Percentiles rank a stretch among this genome's conserved stretches.
Conservation (phyloP, 805 yeast genomes). For the Nakazawaea anatomiae region DNA sequence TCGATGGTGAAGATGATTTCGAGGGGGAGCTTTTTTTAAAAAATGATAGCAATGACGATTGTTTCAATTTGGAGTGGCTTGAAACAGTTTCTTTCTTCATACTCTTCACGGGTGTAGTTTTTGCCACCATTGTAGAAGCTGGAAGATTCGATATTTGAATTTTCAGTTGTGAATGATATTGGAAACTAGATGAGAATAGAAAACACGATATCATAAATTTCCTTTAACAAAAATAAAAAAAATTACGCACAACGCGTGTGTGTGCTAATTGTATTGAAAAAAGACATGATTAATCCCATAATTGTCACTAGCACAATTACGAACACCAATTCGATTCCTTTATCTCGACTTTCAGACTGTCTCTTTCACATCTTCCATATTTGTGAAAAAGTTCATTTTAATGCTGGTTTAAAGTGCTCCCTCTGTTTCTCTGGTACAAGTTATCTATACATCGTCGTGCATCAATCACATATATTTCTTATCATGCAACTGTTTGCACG, state of each 20-base stretch:
- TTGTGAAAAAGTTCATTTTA: too few relatives aligned
- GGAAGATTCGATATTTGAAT: not conserved
- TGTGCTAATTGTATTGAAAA: too few relatives aligned
- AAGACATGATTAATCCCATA: too few relatives aligned
- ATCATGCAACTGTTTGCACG: too few relatives aligned
- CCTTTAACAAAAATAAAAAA: not conserved
- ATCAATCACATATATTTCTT: not conserved
- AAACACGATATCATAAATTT: not conserved
- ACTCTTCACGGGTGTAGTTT: slow-evolving; percentile 5
- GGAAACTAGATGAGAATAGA: not conserved
- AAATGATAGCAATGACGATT: slow-evolving; percentile 23
- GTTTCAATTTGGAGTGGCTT: slow-evolving; percentile 28
- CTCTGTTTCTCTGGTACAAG: too few relatives aligned
- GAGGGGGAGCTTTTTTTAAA: slow-evolving; percentile 23
- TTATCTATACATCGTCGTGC: not conserved
- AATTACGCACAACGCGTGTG: not conserved
- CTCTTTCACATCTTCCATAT: too few relatives aligned
- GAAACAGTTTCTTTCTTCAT: slow-evolving; percentile 14
- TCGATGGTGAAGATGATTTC: slow-evolving; percentile 15
- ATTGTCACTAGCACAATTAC: too few relatives aligned
- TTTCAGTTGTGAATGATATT: too few relatives aligned
- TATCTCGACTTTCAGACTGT: too few relatives aligned
- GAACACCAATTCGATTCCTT: too few relatives aligned
- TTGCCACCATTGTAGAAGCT: not conserved
- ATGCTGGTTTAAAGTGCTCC: too few relatives aligned